Evolutionary conservation across 2,329 filamentous ascomycete genomes (phyloP), one percentile per base, ranked within the genome.

Genomic region (Sporothrix luriei): DNA sequence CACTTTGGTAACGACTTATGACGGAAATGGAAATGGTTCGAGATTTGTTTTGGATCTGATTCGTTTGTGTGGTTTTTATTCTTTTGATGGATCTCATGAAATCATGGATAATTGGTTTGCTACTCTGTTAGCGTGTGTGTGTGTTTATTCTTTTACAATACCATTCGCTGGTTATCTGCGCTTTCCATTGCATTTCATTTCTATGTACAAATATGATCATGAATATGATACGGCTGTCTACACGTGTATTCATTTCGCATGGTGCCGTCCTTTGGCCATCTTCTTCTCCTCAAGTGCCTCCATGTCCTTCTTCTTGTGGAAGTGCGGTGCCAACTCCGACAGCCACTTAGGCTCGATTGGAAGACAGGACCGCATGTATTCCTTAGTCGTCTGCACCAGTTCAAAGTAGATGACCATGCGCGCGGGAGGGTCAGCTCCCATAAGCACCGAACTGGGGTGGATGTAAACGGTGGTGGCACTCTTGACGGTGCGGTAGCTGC

Each of bases 331-430:
- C 71, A 95, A 88, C 80, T 98, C 94, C 7, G 88, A 87, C 75
- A 99, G 78, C 94, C 94, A 97, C 77, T 89, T 88, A 0, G 91
- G 84, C 76, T 96, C 89, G 67, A 98, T 87, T 0, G 93, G 93
- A 84, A 97, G 90, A 70, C 91, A 91, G 75, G 88, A 92, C 29
- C 94, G 85, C 89, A 97, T 96, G 78, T 94, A 99, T 82, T 97
- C 94, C 82, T 96, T 96, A 38, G 87, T 90, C 49, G 92, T 94
- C 74, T 92, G 84, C 11, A 94, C 91, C 68, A 94, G 79, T 79
- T 95, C 92, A 77, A 91, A 92, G 79, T 95, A 99, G 19, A 97
- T 87, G 16, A 97, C 88, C 86, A 91, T 95, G 78, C 92, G 92
- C 71, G 85, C 82, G 0, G 88, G 88, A 11, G 94, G 93, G 73